Evolutionary conservation across 2,329 filamentous ascomycete genomes (phyloP).

Genomic region (Colletotrichum agaves): DNA sequence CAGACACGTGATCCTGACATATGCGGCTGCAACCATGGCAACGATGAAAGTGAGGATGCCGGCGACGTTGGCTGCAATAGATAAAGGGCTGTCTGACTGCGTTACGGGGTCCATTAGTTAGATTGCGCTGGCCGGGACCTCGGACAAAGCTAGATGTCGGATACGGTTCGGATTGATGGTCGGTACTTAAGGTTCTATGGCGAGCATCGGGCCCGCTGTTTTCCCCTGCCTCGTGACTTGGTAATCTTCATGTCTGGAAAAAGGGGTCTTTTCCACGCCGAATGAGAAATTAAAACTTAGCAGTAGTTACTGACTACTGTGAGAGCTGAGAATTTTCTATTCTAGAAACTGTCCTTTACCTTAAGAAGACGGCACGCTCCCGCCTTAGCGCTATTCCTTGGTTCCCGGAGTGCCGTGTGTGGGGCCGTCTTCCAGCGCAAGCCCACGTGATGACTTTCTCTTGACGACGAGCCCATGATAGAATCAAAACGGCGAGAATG

Average conservation of each 20-base stretch:
- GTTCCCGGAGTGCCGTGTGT: no score
- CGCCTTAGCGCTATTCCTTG: no score
- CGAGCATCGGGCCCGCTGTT: not conserved
- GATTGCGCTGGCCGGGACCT: no score
- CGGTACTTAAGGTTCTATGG: not conserved
- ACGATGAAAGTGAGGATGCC: constrained; percentile 60
- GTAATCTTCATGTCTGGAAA: no score
- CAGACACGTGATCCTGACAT: constrained; percentile 56
- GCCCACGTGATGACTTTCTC: no score
- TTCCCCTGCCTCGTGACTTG: not conserved
- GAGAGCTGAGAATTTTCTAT: not conserved
- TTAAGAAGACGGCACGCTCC: not conserved
- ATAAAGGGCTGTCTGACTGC: constrained; percentile 55
- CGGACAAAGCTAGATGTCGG: not conserved
- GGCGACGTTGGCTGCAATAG: constrained; percentile 54
- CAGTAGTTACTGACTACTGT: no score
- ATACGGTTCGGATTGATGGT: not conserved
- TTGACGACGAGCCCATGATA: no score
- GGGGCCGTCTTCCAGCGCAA: no score
- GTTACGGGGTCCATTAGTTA: constrained; percentile 27
- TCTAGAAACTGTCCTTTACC: not conserved
- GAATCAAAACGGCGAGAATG: no score
- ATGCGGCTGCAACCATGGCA: constrained; percentile 56
- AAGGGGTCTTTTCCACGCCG: no score
- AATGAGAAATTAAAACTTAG: no score